phyloP scores from a whole-genome alignment of 2,329 filamentous ascomycete species.

The Exophiala calicioides region DNA sequence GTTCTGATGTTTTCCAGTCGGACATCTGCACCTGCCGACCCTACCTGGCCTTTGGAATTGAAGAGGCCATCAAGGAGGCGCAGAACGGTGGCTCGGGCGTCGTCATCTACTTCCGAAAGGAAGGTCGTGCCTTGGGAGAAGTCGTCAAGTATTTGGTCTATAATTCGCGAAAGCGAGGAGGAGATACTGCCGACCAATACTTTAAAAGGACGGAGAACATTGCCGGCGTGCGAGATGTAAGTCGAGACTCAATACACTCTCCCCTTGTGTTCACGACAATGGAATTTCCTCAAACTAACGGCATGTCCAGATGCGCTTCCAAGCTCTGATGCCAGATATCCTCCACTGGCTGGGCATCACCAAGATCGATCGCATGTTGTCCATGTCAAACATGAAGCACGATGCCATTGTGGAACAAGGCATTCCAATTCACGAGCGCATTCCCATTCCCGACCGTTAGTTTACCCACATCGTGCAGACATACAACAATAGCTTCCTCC shows the following conservation, averaged over 20 bases:
- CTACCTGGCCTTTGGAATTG: conserved; percentile 94
- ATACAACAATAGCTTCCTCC: conserved; percentile 78
- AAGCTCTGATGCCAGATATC: conserved; percentile 96
- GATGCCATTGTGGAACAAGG: conserved; percentile 54
- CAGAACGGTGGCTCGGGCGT: conserved; percentile 91
- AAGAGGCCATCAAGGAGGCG: conserved; percentile 95
- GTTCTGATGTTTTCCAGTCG: conserved; percentile 94
- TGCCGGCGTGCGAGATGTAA: conserved; percentile 85
- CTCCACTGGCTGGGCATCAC: conserved; percentile 97
- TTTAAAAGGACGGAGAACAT: conserved; percentile 97
- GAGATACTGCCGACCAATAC: conserved; percentile 74
- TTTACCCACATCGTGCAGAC: too few relatives aligned
- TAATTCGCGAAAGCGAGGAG: conserved; percentile 48
- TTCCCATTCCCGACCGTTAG: conserved; percentile 93
- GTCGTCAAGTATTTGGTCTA: conserved; percentile 84
- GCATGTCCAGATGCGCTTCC: conserved; percentile 99
- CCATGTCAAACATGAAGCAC: conserved; percentile 81
- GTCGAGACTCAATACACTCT: conserved; percentile 97
- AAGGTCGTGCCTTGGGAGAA: conserved; percentile 90
- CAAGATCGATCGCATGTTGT: conserved; percentile 97
- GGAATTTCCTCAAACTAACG: too few relatives aligned
- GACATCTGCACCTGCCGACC: conserved; percentile 94
- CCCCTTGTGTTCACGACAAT: conserved; percentile 88
- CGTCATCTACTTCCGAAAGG: conserved; percentile 98
- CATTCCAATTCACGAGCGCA: conserved; percentile 78